Conservation (phyloP, 2,329 filamentous ascomycete genomes). For the Teratosphaeria destructans region DNA sequence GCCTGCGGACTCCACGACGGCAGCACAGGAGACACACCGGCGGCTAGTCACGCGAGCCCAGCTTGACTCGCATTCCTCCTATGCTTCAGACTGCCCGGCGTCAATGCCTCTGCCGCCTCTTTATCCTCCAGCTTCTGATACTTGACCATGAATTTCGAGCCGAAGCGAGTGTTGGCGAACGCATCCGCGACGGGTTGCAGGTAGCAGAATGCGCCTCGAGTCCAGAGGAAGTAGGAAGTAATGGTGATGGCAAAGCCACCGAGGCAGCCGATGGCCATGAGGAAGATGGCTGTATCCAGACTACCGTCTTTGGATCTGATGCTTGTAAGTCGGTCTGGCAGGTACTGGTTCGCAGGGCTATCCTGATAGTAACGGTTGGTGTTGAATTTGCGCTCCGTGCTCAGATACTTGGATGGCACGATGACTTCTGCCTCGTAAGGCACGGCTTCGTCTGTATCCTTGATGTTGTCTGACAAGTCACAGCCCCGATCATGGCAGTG, state of each 20-base stretch:
- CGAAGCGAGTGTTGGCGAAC: slow-evolving; percentile 4
- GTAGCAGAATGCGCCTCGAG: not conserved
- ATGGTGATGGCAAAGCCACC: slow-evolving; percentile 4
- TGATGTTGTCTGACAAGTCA: slow-evolving; percentile 10
- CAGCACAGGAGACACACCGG: not conserved
- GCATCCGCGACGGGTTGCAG: slow-evolving; percentile 3
- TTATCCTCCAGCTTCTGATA: slow-evolving; percentile 11
- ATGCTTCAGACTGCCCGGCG: slow-evolving; percentile 1
- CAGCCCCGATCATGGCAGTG: slow-evolving; percentile 26
- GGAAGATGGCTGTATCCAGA: not conserved
- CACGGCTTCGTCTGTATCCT: slow-evolving; percentile 10
- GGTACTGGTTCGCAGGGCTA: not conserved
- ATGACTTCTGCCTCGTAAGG: slow-evolving; percentile 15
- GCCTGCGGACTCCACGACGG: not conserved
- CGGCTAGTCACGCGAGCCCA: not conserved
- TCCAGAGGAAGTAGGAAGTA: slow-evolving; percentile 2
- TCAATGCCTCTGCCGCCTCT: slow-evolving; percentile 8
- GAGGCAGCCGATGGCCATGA: slow-evolving; percentile 4
- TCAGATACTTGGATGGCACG: slow-evolving; percentile 16
- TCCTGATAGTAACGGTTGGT: slow-evolving; percentile 23
- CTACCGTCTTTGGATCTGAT: not conserved
- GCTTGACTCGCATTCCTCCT: not conserved
- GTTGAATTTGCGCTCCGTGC: slow-evolving; percentile 23
- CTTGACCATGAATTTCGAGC: slow-evolving; percentile 8
- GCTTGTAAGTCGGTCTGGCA: not conserved